Conservation (phyloP, 306 rosid genomes). For the Medicago truncatula region DNA sequence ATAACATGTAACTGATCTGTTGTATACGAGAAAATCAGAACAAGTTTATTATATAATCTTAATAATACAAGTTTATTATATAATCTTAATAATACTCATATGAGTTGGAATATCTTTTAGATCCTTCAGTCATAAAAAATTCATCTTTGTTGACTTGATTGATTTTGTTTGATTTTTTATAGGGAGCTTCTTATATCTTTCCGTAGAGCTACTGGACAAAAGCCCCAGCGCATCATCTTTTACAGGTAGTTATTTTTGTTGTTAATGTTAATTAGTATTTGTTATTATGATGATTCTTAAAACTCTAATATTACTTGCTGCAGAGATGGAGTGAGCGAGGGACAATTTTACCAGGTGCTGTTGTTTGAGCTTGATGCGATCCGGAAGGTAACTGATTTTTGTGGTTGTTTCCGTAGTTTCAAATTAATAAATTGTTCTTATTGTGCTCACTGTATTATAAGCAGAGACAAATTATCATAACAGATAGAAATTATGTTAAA, state of each 20-base stretch:
- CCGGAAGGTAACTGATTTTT: conserved; percentile 58
- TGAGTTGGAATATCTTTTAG: no score
- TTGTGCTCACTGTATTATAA: neutral
- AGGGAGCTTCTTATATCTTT: conserved; percentile 97
- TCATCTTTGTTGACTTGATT: neutral
- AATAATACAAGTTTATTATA: no score
- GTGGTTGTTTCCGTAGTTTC: neutral
- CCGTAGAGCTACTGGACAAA: conserved; percentile 95
- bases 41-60: no score
- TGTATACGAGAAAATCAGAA: no score
- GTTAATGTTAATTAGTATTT: neutral
- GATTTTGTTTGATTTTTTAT: neutral
- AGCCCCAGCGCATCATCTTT: conserved; percentile 94
- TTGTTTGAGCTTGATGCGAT: conserved; percentile 95
- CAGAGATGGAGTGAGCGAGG: conserved; percentile 99
- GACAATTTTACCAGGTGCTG: conserved; percentile 93
- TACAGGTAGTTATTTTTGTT: conserved; percentile 58
- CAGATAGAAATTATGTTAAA: no score
- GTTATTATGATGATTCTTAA: neutral
- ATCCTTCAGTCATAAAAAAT: no score
- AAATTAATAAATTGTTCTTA: neutral
- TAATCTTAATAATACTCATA: no score
- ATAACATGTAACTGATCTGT: no score
- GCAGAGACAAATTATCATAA: neutral
- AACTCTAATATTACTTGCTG: conserved; percentile 34